Conservation (phyloP, 2,329 filamentous ascomycete species). For the Aspergillus clavatus region DNA sequence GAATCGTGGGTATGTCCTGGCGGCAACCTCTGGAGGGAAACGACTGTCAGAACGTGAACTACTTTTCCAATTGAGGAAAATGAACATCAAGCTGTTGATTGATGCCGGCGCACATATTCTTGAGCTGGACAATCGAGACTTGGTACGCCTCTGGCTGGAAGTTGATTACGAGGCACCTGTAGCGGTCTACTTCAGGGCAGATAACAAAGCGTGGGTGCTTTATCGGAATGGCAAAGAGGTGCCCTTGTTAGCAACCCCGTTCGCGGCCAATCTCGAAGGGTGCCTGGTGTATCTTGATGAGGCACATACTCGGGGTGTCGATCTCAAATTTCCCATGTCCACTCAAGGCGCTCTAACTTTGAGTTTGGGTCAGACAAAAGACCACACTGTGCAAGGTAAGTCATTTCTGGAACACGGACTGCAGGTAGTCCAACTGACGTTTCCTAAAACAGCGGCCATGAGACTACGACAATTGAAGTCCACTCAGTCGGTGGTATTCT, state of each 20-base stretch:
- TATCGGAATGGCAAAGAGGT: slow-evolving; percentile 35
- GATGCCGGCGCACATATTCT: slow-evolving; percentile 62
- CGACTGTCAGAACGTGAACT: slow-evolving; percentile 46
- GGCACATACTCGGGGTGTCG: slow-evolving; percentile 57
- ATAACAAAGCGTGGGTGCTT: slow-evolving; percentile 45
- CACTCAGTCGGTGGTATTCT: slow-evolving; percentile 52
- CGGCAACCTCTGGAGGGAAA: slow-evolving; percentile 23
- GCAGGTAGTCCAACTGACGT: no score
- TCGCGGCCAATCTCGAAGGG: slow-evolving; percentile 47
- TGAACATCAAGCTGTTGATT: slow-evolving; percentile 52
- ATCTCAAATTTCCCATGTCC: slow-evolving; percentile 50
- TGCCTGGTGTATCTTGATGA: slow-evolving; percentile 59
- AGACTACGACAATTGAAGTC: slow-evolving; percentile 55
- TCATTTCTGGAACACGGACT: neutral
- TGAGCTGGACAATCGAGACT: slow-evolving; percentile 52
- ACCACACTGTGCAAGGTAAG: slow-evolving; percentile 57
- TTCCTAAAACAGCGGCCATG: slow-evolving; percentile 62
- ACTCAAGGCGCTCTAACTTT: slow-evolving; percentile 54
- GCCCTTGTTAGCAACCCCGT: slow-evolving; percentile 52
- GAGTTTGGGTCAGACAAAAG: slow-evolving; percentile 55
- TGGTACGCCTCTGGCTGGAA: slow-evolving; percentile 51
- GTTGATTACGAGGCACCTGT: slow-evolving; percentile 44
- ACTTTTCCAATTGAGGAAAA: slow-evolving; percentile 35
- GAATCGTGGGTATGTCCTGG: slow-evolving; percentile 47
- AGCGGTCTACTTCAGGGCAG: slow-evolving; percentile 51